Evolutionary conservation across 768 basidiomycete genomes (phyloP).

Genomic region (Asterophora parasitica): DNA sequence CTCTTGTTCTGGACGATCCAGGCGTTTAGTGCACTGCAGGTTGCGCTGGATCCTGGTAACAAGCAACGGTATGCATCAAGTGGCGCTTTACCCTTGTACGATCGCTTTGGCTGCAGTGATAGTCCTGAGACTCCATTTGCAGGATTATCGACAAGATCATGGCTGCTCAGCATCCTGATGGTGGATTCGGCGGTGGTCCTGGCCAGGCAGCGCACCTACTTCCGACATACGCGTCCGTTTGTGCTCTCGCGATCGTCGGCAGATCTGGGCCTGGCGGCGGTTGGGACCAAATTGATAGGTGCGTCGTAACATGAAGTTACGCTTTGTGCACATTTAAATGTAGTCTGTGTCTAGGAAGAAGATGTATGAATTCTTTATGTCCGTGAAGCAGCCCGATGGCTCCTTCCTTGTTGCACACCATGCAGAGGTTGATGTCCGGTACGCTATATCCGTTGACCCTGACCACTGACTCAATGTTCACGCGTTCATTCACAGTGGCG

Average conservation of each 20-base stretch:
- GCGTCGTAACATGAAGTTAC: constrained; percentile 14
- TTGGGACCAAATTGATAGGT: constrained; percentile 88
- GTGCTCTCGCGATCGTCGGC: constrained; percentile 78
- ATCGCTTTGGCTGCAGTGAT: too few species aligned
- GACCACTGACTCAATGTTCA: neutral
- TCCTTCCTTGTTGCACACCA: constrained; percentile 86
- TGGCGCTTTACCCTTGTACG: neutral
- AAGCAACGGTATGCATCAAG: constrained; percentile 55
- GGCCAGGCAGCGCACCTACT: constrained; percentile 85
- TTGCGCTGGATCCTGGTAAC: constrained; percentile 70
- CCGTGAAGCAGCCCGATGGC: constrained; percentile 88
- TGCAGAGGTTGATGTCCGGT: constrained; percentile 94
- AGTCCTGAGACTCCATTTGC: neutral
- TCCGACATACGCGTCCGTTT: constrained; percentile 86
- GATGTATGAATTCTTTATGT: constrained; percentile 87
- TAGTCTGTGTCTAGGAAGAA: constrained; percentile 43
- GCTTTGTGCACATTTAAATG: neutral
- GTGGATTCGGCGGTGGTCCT: constrained; percentile 91
- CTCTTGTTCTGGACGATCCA: constrained; percentile 91
- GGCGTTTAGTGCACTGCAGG: constrained; percentile 72
- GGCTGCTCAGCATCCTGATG: constrained; percentile 76
- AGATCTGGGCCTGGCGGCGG: constrained; percentile 67
- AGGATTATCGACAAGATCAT: constrained; percentile 81
- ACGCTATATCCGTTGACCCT: constrained; percentile 16
- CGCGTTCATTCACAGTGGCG: constrained; percentile 51